Evolutionary conservation across 805 yeast genomes (phyloP).

Genomic region (Starmerella potacharoeniae): DNA sequence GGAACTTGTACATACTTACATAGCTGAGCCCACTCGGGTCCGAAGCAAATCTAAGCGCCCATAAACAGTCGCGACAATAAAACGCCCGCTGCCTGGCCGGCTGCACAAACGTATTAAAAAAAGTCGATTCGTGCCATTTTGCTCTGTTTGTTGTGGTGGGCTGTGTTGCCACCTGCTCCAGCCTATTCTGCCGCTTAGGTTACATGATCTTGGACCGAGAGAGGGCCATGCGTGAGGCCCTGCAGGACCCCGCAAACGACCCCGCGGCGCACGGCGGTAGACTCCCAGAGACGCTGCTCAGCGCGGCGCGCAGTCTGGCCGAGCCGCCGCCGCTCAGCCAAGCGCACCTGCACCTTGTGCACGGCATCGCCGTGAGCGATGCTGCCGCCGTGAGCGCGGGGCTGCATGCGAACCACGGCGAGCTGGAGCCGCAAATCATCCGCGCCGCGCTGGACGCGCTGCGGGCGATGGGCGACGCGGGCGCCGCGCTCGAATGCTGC

Average conservation of each 20-base stretch:
- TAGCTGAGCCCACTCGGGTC: too few relatives aligned
- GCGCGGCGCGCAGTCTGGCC: background rate
- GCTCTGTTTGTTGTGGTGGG: too few relatives aligned
- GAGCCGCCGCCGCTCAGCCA: background rate
- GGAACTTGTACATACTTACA: too few relatives aligned
- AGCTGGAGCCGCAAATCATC: background rate
- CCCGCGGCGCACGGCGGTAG: background rate
- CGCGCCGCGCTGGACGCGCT: background rate
- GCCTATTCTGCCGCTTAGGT: background rate
- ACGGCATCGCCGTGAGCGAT: background rate
- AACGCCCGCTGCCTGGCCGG: too few relatives aligned
- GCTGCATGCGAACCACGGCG: background rate
- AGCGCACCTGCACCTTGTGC: background rate
- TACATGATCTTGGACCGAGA: background rate
- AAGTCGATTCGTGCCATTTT: too few relatives aligned
- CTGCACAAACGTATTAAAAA: too few relatives aligned
- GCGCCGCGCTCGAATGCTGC: background rate
- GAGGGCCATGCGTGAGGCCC: background rate
- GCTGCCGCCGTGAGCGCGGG: background rate
- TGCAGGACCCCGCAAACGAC: background rate
- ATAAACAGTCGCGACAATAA: too few relatives aligned
- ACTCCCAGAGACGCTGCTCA: background rate
- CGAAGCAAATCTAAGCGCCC: too few relatives aligned
- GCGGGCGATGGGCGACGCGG: background rate
- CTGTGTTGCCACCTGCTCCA: too few relatives aligned